These are phyloP conservation scores for Allium cepa DNA, from an alignment of 106 monocot species.

Conservation along the genomic window DNA sequence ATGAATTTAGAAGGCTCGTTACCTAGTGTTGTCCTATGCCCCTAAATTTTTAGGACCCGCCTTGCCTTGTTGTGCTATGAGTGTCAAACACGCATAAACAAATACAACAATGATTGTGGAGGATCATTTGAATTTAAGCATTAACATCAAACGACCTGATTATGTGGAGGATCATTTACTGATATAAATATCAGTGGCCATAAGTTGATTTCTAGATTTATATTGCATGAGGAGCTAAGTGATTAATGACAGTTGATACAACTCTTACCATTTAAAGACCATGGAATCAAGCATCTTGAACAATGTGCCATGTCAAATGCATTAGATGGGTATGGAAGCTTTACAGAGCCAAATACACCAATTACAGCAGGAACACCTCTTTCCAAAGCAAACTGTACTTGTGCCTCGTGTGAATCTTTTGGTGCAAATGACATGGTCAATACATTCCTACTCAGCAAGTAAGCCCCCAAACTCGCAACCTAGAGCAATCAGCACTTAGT, in stretches of 20 bases:
- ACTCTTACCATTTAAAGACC: slow-evolving; percentile 44
- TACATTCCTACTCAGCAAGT: slow-evolving; percentile 41
- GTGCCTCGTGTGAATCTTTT: slow-evolving; percentile 54
- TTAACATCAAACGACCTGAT: background rate
- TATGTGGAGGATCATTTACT: background rate
- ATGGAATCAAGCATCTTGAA: slow-evolving; percentile 56
- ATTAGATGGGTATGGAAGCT: slow-evolving; percentile 46
- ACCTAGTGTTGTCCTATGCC: too few relatives aligned
- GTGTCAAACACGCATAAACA: too few relatives aligned
- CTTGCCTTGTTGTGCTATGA: too few relatives aligned
- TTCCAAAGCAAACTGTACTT: slow-evolving; percentile 62
- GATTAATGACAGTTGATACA: background rate
- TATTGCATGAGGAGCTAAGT: background rate
- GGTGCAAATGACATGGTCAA: slow-evolving; percentile 72
- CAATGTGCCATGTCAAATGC: slow-evolving; percentile 66
- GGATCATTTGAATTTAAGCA: background rate
- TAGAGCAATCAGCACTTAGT: background rate
- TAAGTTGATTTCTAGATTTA: too few relatives aligned
- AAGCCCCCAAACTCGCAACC: slow-evolving; percentile 62
- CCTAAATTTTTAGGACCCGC: too few relatives aligned
- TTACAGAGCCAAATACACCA: slow-evolving; percentile 59
- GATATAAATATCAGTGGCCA: too few relatives aligned
- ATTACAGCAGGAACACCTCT: slow-evolving; percentile 63
- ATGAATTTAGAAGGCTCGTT: too few relatives aligned
- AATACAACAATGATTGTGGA: too few relatives aligned